Conservation (phyloP, 1,284 basidiomycete species). For the Sporisorium sorghi region DNA sequence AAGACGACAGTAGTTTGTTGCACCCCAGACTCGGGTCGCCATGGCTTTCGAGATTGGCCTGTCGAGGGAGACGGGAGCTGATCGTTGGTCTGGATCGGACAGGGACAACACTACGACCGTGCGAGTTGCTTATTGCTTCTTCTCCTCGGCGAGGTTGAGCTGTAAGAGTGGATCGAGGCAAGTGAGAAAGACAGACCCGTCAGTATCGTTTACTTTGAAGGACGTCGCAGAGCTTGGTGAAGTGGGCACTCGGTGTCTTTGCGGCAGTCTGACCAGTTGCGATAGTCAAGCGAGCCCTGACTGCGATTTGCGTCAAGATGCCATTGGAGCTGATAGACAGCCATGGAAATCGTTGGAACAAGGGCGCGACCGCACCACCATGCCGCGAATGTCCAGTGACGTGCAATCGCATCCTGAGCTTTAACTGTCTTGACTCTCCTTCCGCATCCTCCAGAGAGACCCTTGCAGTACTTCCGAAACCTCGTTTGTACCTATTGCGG, state of each 20-base stretch:
- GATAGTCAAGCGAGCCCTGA: not conserved
- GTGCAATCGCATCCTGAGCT: not conserved
- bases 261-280: not conserved
- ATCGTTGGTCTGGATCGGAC: not conserved
- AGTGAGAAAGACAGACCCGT: not conserved
- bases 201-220: too few relatives aligned
- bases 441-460: not conserved
- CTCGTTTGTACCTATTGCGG: not conserved
- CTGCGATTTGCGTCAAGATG: not conserved
- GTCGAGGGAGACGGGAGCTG: not conserved
- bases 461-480: not conserved
- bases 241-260: too few relatives aligned
- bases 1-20: not conserved
- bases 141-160: slow-evolving; percentile 53
- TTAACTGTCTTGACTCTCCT: not conserved
- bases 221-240: too few relatives aligned
- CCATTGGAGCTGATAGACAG: not conserved
- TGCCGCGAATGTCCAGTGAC: too few relatives aligned
- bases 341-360: not conserved
- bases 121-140: slow-evolving; percentile 53
- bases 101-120: not conserved
- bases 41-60: slow-evolving; percentile 1
- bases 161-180: slow-evolving; percentile 8
- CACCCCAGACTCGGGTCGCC: not conserved
- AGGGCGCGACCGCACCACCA: not conserved